Evolutionary conservation across 2,329 filamentous ascomycete genomes (phyloP), one percentile per base, ranked within the genome.

Genomic region (Drechslera avenae): DNA sequence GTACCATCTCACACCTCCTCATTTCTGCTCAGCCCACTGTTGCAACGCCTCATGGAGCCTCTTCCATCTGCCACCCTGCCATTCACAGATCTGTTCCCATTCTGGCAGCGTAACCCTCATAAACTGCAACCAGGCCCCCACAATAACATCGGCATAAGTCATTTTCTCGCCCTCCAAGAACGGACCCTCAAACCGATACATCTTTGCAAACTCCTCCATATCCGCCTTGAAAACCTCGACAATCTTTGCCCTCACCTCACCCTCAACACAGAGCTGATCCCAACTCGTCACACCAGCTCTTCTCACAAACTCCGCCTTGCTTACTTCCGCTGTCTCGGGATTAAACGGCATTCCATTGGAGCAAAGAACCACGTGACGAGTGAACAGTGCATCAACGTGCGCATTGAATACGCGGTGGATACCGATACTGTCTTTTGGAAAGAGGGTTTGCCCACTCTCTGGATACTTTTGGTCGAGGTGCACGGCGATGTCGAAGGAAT

Each of bases 401-500:
- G 60, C 57, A 54, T 86, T 86, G 68, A 85, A 86, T 2, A 63
- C 71, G 31, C 60, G 60, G 42, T 64, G 62, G 7, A 76, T 66
- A n/a, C 55, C 42, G 3, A 59, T 64, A 4, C 64, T 66, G 31
- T 71, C 64, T 0, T 68, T 42, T 0, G 79, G 78, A 59, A 86
- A 81, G 3, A 86, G 73, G 35, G 76, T 65, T 0, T 76, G 69
- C 1, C 78, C 78, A 0, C 75, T 63, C 21, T 66, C 54, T 0
- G 82, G 80, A 47, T 81, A 84, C 0, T 67, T 75, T 0, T 75
- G 66, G 18, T 86, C 78, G 1, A 87, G 75, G 59, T 86, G 81
- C 18, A 79, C 66, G 3, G 85, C 85, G 54, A 87, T 88, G 44
- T 87, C 85, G 62, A 86, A 85, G 2, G 84, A 83, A 69, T 88